phyloP scores from a whole-genome alignment of 129 eudicot species.

The Flaveria linearis region DNA sequence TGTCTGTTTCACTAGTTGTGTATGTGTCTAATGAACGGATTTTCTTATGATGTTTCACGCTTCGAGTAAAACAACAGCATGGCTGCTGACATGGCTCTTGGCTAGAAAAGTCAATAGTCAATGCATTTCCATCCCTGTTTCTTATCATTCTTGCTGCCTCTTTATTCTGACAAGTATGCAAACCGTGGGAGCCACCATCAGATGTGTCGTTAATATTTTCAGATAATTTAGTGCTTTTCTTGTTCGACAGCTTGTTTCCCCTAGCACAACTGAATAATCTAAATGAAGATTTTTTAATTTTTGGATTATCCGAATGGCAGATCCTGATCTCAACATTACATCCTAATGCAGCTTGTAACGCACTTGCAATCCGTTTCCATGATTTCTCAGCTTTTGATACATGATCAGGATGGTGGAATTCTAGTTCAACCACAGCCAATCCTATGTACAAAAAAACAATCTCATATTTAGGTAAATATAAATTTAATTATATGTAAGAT shows the following conservation, averaged over 20 bases:
- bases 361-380: constrained; percentile 84
- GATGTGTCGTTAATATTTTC: constrained; percentile 34
- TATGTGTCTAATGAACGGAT: constrained; percentile 43
- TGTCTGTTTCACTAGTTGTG: constrained; percentile 35
- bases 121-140: constrained; percentile 75
- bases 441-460: constrained; percentile 42
- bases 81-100: constrained; percentile 47
- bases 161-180: constrained; percentile 48
- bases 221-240: constrained; percentile 39
- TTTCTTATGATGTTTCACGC: constrained; percentile 43
- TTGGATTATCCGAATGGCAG: constrained; percentile 34
- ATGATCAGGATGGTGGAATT: constrained; percentile 50
- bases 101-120: constrained; percentile 44
- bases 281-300: constrained; percentile 52
- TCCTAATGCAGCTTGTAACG: constrained; percentile 70
- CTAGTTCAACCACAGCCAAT: constrained; percentile 76
- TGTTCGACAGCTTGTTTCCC: constrained; percentile 41
- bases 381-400: constrained; percentile 81
- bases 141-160: constrained; percentile 59
- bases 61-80: constrained; percentile 47
- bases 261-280: constrained; percentile 67
- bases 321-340: constrained; percentile 87
- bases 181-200: constrained; percentile 46
- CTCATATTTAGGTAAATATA: background rate
- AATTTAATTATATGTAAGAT: background rate